Conservation (phyloP, 2,329 filamentous ascomycete species). For the Colletotrichum sp. region DNA sequence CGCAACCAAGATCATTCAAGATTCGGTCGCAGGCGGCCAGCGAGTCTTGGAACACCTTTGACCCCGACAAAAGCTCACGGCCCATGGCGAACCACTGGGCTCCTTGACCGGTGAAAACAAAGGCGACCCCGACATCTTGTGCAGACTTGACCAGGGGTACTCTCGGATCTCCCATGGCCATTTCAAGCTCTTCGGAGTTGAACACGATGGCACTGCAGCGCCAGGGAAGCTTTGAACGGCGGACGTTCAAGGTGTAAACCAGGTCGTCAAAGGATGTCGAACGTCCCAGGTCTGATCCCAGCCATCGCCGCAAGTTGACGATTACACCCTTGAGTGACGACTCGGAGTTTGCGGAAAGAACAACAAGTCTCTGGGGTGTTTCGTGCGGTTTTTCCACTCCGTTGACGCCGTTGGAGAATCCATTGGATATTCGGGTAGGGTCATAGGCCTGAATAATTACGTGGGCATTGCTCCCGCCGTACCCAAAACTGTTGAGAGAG, state of each 20-base stretch:
- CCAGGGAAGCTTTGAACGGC: not conserved
- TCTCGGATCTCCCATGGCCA: too few species aligned
- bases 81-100: constrained; percentile 26
- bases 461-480: constrained; percentile 14
- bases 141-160: too few species aligned
- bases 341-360: too few species aligned
- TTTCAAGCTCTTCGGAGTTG: not conserved
- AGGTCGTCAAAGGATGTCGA: not conserved
- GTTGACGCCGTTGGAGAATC: too few species aligned
- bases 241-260: not conserved
- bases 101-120: constrained; percentile 29
- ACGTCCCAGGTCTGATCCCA: too few species aligned
- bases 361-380: too few species aligned
- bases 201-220: not conserved
- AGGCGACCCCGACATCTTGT: not conserved
- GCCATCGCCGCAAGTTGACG: too few species aligned
- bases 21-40: constrained; percentile 12
- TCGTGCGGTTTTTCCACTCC: too few species aligned
- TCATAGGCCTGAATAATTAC: not conserved
- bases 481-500: constrained; percentile 10
- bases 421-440: too few species aligned
- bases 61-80: constrained; percentile 22
- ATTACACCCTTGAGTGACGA: too few species aligned
- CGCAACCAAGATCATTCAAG: constrained; percentile 18
- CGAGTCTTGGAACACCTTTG: constrained; percentile 35